phyloP scores from a whole-genome alignment of 768 basidiomycete genomes.

The Tylopilus vinaceipallidus region DNA sequence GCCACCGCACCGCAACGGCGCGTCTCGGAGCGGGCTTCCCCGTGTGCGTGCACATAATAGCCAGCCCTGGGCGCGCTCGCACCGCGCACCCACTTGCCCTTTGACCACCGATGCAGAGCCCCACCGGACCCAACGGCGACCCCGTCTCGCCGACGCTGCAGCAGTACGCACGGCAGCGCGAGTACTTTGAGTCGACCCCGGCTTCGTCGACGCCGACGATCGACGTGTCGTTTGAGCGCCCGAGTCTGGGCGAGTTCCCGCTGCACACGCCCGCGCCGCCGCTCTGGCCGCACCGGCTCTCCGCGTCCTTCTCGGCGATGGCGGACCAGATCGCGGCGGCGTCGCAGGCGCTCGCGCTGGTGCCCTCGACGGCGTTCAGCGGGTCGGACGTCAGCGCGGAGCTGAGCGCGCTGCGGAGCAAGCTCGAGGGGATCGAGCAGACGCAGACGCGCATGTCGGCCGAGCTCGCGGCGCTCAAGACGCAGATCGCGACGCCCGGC shows the following conservation, averaged over 20 bases:
- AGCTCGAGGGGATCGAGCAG: slow-evolving; percentile 33
- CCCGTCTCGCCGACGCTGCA: too few species aligned
- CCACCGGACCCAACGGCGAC: not conserved
- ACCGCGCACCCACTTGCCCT: not conserved
- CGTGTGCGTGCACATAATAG: not conserved
- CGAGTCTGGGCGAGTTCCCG: not conserved
- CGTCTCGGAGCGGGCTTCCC: not conserved
- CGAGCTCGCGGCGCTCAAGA: slow-evolving; percentile 33
- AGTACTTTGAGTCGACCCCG: not conserved
- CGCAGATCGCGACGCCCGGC: slow-evolving; percentile 18
- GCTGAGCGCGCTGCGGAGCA: slow-evolving; percentile 19
- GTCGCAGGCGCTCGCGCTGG: slow-evolving; percentile 36
- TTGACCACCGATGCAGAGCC: not conserved
- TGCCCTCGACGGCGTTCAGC: slow-evolving; percentile 23
- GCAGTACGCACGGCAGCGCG: not conserved
- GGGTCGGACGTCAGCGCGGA: slow-evolving; percentile 10
- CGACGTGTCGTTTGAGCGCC: slow-evolving; percentile 17
- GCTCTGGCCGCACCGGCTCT: slow-evolving; percentile 35
- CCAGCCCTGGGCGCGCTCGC: not conserved
- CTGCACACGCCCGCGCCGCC: slow-evolving; percentile 1
- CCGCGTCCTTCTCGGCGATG: slow-evolving; percentile 38
- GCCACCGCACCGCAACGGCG: not conserved
- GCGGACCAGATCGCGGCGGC: slow-evolving; percentile 41
- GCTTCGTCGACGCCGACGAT: slow-evolving; percentile 19
- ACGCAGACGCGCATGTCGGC: slow-evolving; percentile 32